phyloP scores from a whole-genome alignment of 305 asterid genomes.

The Fraxinus angustifolia region DNA sequence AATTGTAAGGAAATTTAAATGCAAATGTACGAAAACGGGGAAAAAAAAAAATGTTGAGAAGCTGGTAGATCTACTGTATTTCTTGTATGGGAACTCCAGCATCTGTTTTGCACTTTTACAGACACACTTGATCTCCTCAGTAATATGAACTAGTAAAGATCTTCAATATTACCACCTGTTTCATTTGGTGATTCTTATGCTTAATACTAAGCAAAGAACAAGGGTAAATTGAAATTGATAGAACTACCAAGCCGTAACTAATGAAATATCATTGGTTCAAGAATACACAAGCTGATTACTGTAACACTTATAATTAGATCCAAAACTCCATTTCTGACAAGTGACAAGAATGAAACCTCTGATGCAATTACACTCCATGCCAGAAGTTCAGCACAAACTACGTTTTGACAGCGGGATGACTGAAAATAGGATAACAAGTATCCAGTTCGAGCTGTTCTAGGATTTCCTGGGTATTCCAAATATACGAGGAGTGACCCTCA shows the following conservation, averaged over 20 bases:
- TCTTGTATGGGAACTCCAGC: not conserved
- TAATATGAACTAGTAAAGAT: not conserved
- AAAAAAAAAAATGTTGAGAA: too few species aligned
- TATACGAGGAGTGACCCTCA: conserved; percentile 91
- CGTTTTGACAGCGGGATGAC: conserved; percentile 23
- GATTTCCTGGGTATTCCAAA: conserved; percentile 67
- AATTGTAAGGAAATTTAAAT: too few species aligned
- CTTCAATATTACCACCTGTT: not conserved
- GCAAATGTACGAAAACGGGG: too few species aligned
- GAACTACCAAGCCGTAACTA: not conserved
- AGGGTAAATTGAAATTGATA: not conserved
- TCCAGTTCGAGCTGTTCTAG: conserved; percentile 78
- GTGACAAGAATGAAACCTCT: not conserved
- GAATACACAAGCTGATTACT: not conserved
- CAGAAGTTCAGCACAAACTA: conserved; percentile 10
- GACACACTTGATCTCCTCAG: not conserved
- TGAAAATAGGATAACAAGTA: conserved; percentile 42
- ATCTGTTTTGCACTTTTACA: not conserved
- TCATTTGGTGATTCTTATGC: not conserved
- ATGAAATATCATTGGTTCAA: not conserved
- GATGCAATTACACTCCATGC: not conserved
- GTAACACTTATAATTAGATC: not conserved
- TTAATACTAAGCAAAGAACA: not conserved
- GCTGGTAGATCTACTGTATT: too few species aligned
- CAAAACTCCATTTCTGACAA: not conserved